Base-by-base conservation (phyloP, 108 stramenopile species). In the Cyclostephanos invisitatus region DNA sequence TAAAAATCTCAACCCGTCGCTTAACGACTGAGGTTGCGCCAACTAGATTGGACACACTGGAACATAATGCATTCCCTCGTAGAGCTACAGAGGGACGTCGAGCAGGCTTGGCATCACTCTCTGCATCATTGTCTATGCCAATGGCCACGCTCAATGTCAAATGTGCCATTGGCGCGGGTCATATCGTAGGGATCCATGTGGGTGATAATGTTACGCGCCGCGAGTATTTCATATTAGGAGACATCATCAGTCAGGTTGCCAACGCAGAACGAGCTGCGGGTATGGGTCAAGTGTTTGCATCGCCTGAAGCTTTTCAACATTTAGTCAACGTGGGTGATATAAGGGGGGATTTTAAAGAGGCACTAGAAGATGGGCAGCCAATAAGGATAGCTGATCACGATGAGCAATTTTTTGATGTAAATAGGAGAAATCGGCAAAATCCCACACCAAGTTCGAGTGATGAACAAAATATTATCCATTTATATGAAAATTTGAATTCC, bases 81-180 rank as follows among this genome's bases (percentile, higher is more conserved):
- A 48, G 22, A 37, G 21, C 37, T 51, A 5, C 4, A 2, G 14
- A 27, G 29, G 55, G 29, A 40, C 53, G 27, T 22, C 24, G 53
- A 7, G 7, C 51, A 37, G 48, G 32, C 17, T 27, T 51, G 5
- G 32, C 53, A 18, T 71, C 60, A 20, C 7, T 55, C n/a, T 29
- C 28, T 32, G 46, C 60, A 28, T 32, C 28, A 35, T 44, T 25
- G 15, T 46, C 56, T 20, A 28, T 50, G 27, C 36, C 55, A 12
- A 64, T 79, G 24, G 70, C 80, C 0, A 82, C 81, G 11, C 67
- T 88, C 3, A 88, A 86, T 77, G 83, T 88, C 36, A 85, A 88
- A 70, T 88, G 85, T 54, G 85, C 79, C 29, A 47, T 85, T 20
- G 82, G 87, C 38, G 82, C 67, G 18, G 87, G 87, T 24, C 74